Evolutionary conservation across 495 filamentous ascomycete genomes (phyloP).

Genomic region (Podospora pseudoanserina): DNA sequence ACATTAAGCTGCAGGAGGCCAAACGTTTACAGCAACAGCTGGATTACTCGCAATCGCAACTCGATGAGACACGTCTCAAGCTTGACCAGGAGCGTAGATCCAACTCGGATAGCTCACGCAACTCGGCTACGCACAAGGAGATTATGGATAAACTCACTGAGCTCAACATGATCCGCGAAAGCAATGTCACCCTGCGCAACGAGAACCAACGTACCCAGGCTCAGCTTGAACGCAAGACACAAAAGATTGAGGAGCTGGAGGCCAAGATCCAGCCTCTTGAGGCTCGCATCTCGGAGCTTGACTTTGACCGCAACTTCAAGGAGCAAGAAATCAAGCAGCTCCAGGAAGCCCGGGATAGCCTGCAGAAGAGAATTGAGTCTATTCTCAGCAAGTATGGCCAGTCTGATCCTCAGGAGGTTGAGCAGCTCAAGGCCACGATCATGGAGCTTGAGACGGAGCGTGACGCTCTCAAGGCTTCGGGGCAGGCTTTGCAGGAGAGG

Average conservation of each 20-base stretch:
- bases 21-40: slow-evolving; percentile 87
- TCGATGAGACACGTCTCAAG: slow-evolving; percentile 81
- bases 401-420: slow-evolving; percentile 86
- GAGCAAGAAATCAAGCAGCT: slow-evolving; percentile 82
- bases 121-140: slow-evolving; percentile 72
- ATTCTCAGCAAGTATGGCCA: slow-evolving; percentile 95
- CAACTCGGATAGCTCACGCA: slow-evolving; percentile 68
- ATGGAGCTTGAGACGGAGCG: slow-evolving; percentile 65
- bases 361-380: slow-evolving; percentile 89
- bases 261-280: slow-evolving; percentile 79
- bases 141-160: slow-evolving; percentile 91
- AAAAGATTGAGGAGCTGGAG: slow-evolving; percentile 68
- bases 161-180: slow-evolving; percentile 91
- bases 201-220: slow-evolving; percentile 75
- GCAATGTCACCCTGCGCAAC: slow-evolving; percentile 78
- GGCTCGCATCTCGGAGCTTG: slow-evolving; percentile 69
- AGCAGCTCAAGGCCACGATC: slow-evolving; percentile 69
- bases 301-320: slow-evolving; percentile 71
- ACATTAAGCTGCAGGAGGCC: slow-evolving; percentile 77
- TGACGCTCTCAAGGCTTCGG: slow-evolving; percentile 58
- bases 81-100: slow-evolving; percentile 80
- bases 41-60: slow-evolving; percentile 76
- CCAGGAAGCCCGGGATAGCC: slow-evolving; percentile 81
- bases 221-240: slow-evolving; percentile 67
- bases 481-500: slow-evolving; percentile 56